Base-by-base conservation (phyloP, 2,329 filamentous ascomycete genomes). In the Sarocladiaceae sp. region DNA sequence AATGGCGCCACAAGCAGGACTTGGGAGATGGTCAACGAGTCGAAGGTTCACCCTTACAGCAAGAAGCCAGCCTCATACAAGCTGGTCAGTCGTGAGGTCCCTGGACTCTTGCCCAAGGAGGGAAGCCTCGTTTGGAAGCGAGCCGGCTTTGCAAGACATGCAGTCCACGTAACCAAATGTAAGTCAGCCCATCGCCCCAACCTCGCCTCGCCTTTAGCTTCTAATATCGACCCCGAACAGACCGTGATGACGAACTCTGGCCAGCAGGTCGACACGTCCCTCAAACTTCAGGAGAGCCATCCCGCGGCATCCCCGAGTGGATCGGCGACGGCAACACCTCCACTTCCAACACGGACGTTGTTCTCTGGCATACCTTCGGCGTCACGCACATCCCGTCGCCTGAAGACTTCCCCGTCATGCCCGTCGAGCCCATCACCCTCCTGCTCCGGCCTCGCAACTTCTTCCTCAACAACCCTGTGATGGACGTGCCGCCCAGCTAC, bases 301-400 rank as follows among this genome's bases (percentile, higher is more conserved):
- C 83, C 0, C 65, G 68, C 33, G 88, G 88, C 24, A 68, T 94
- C 2, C 83, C 85, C 0, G 73, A 81, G 52, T 91, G 87, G 88
- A 83, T 93, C 53, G 80, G 79, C 19, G 78, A 88, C 48, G 81
- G 85, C 11, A 68, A 67, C 35, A 79, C 76, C 46, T 76, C 70
- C 20, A 81, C 95, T 52, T 85, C 85, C 45, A 85, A 95, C 69
- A 86, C 82, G 1, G 87, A 96, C 59, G 68, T 95, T 23, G 89
- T 96, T 1, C 76, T 95, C 13, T 96, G 89, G 89, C 89, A 95
- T 66, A 95, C 88, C 0, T 96, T 95, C 57, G 90, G 90, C 27
- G 73, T 95, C 27, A 91, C 85, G 1, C 90, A 95, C 61, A 91
- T 95, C 70, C 89, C 90, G 0, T 71, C 85, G 0, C 88, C 89